phyloP scores from a whole-genome alignment of 345 rosid genomes.

The Eucalyptus marginata region DNA sequence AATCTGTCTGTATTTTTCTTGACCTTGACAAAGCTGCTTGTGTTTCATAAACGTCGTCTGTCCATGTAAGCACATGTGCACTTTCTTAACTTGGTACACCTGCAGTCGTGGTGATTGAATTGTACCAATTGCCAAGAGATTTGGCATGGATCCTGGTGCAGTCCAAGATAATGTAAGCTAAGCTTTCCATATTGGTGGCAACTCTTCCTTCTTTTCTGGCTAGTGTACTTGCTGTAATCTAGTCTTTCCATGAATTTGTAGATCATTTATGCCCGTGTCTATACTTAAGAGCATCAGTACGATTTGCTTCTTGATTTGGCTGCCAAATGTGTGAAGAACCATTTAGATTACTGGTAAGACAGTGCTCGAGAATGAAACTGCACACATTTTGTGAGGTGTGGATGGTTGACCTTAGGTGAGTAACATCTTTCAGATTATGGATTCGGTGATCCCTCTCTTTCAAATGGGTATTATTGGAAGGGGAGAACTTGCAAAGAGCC shows the following conservation, averaged over 20 bases:
- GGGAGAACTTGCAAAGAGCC: constrained; percentile 81
- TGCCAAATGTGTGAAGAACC: constrained; percentile 96
- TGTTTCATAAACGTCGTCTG: neutral
- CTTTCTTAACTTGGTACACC: neutral
- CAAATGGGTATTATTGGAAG: constrained; percentile 76
- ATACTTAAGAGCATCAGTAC: constrained; percentile 77
- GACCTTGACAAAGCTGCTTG: neutral
- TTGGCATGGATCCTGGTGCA: constrained; percentile 68
- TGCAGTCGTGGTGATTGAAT: constrained; percentile 13
- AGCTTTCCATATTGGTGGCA: neutral
- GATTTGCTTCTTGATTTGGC: constrained; percentile 90
- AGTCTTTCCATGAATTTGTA: constrained; percentile 3
- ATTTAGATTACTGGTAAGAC: constrained; percentile 60
- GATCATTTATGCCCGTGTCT: constrained; percentile 91
- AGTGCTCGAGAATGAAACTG: neutral
- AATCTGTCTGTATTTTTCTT: neutral
- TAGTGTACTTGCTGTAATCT: neutral
- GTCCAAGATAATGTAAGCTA: constrained; percentile 81
- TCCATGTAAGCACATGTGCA: neutral
- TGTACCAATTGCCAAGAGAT: constrained; percentile 90
- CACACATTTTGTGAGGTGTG: neutral
- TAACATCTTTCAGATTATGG: constrained; percentile 47
- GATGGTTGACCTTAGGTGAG: neutral
- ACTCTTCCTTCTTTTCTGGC: neutral
- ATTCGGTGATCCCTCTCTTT: constrained; percentile 78